These are phyloP conservation scores for Cyberlindnera meyerae DNA, from an alignment of 805 yeast species.

Conservation along the genomic window DNA sequence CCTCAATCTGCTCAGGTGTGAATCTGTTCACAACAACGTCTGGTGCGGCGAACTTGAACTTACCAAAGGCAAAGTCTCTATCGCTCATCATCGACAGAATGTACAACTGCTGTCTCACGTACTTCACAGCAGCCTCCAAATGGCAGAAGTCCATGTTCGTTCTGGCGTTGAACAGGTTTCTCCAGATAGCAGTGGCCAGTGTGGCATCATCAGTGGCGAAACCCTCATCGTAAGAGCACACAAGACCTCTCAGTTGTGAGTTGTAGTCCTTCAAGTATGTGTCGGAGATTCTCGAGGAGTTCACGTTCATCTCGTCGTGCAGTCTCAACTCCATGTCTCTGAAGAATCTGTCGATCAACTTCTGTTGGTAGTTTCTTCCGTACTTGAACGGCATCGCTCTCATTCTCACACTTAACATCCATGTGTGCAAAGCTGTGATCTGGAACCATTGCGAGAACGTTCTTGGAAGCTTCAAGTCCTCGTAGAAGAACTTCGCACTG, in stretches of 20 bases:
- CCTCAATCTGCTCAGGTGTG: slow-evolving; percentile 57
- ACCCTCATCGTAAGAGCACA: slow-evolving; percentile 91
- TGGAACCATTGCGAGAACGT: slow-evolving; percentile 97
- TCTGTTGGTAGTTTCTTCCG: slow-evolving; percentile 88
- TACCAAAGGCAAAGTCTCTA: slow-evolving; percentile 89
- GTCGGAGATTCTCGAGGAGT: slow-evolving; percentile 76
- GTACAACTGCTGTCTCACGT: slow-evolving; percentile 84
- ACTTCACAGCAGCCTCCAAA: slow-evolving; percentile 84
- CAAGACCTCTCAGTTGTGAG: slow-evolving; percentile 82
- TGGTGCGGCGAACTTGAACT: slow-evolving; percentile 80
- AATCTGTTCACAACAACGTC: slow-evolving; percentile 70
- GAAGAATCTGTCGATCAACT: slow-evolving; percentile 82
- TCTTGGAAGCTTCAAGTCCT: slow-evolving; percentile 72
- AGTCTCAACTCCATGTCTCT: slow-evolving; percentile 84
- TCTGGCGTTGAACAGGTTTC: slow-evolving; percentile 87
- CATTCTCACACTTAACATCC: slow-evolving; percentile 94
- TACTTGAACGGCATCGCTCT: slow-evolving; percentile 91
- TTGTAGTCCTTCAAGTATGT: slow-evolving; percentile 86
- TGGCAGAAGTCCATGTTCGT: slow-evolving; percentile 76
- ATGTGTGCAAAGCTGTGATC: slow-evolving; percentile 81
- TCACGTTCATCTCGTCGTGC: slow-evolving; percentile 80
- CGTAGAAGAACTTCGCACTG: slow-evolving; percentile 80
- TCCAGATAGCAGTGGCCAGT: slow-evolving; percentile 76
- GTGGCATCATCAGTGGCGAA: slow-evolving; percentile 73
- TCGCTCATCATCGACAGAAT: slow-evolving; percentile 83